Evolutionary conservation across 352 stramenopile genomes (phyloP), one percentile per base, ranked within the genome.

Genomic region (Lagenidium sp.): DNA sequence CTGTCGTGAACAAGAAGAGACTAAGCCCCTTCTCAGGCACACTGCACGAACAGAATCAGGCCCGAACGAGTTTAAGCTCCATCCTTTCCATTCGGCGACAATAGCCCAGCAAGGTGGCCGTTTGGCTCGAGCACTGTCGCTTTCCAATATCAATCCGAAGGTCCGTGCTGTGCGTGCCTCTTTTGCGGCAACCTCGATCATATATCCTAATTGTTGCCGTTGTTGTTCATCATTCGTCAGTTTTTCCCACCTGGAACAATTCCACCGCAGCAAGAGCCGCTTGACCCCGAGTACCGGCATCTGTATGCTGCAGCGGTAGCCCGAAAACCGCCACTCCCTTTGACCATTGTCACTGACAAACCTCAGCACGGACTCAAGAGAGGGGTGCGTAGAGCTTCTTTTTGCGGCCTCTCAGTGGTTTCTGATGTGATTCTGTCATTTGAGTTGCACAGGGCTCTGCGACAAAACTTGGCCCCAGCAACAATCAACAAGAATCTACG

Each of bases 201-300:
- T 34, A 2, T 18, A 30, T 18, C 7, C 36, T 4, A 12, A 24
- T 18, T 8, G 28, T 29, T 8, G 19, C 36, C 15, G 12, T 26
- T 11, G 8, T 26, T 8, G 5, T 25, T 23, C 6, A 8, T 21
- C 8, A 20, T 13, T 31, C 1, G 16, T 21, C 38, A 82, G 68
- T n/a, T 63, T 5, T 62, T 68, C 19, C 61, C 62, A 4, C 51
- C 63, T 36, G 75, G 72, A 8, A 75, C 66, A 11, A 57, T 84
- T 24, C 68, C 63, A 7, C 41, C 55, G 2, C 55, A 82, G 28
- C 31, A 53, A 4, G 42, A 69, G 41, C 68, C 69, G 42, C 26
- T 48, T 0, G 75, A 88, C 25, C 69, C 69, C 0, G 75, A 88
- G 41, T 67, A 78, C n/a, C 55, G 61, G 8, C 61, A 70, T 29